Evolutionary conservation across 2,329 filamentous ascomycete genomes (phyloP).

Genomic region (Colletotrichum euphorbiae): DNA sequence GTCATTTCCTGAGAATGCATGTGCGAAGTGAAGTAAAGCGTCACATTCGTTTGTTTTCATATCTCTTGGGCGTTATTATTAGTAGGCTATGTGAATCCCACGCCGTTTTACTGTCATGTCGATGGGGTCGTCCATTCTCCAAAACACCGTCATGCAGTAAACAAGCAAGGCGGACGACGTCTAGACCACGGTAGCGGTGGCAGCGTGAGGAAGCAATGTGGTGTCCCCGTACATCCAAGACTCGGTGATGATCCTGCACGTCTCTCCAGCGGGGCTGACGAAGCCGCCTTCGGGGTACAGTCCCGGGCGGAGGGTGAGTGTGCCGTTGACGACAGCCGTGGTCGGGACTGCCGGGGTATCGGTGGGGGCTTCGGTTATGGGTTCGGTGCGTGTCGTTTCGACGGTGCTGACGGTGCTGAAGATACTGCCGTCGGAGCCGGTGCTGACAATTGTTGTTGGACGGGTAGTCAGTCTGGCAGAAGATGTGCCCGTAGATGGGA

Average conservation of each 20-base stretch:
- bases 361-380: constrained; percentile 8
- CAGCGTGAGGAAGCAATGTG: constrained; percentile 22
- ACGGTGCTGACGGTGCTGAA: constrained; percentile 19
- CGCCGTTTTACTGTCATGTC: too few relatives aligned
- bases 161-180: background rate
- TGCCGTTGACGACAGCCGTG: constrained; percentile 23
- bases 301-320: constrained; percentile 31
- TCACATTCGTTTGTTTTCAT: too few relatives aligned
- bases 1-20: too few relatives aligned
- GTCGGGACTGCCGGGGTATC: constrained; percentile 7
- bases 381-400: background rate
- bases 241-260: constrained; percentile 27
- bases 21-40: too few relatives aligned
- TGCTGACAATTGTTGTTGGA: constrained; percentile 21
- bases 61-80: too few relatives aligned
- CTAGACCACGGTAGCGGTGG: background rate
- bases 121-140: too few relatives aligned
- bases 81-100: too few relatives aligned
- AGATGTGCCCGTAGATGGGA: background rate
- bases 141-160: too few relatives aligned
- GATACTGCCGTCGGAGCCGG: constrained; percentile 19
- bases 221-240: constrained; percentile 33
- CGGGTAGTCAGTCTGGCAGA: constrained; percentile 3
- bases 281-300: constrained; percentile 28
- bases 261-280: constrained; percentile 3